phyloP scores from a whole-genome alignment of 345 rosid species.

The Pistacia atlantica region DNA sequence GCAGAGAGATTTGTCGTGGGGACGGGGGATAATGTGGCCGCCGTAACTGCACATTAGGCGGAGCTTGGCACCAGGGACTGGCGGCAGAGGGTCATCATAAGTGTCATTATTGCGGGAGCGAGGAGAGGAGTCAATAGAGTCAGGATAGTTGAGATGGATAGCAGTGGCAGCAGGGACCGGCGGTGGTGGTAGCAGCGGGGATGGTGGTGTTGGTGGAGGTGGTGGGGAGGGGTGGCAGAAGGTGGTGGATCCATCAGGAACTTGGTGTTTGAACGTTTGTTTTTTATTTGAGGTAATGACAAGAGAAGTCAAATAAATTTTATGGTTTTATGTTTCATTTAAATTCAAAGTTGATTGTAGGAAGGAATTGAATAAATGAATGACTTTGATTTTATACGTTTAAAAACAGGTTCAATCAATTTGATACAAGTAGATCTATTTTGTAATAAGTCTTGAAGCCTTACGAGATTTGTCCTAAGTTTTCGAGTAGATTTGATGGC shows the following conservation, averaged over 20 bases:
- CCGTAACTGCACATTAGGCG: slow-evolving; percentile 91
- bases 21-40: slow-evolving; percentile 92
- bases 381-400: no score
- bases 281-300: no score
- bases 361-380: no score
- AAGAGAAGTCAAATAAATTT: neutral
- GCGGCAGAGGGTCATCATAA: slow-evolving; percentile 46
- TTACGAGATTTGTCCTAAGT: no score
- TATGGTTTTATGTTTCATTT: slow-evolving; percentile 8
- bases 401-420: no score
- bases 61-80: slow-evolving; percentile 64
- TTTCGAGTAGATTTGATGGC: neutral
- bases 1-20: slow-evolving; percentile 76
- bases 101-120: slow-evolving; percentile 29
- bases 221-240: slow-evolving; percentile 27
- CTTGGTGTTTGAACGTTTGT: no score
- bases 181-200: slow-evolving; percentile 18
- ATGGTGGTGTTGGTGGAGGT: slow-evolving; percentile 25
- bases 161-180: slow-evolving; percentile 25
- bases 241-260: slow-evolving; percentile 43
- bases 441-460: no score
- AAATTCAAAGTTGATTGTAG: no score
- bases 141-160: slow-evolving; percentile 31
- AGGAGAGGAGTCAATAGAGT: slow-evolving; percentile 58
- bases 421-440: no score